Evolutionary conservation across 164 flowering plant species (phyloP).

Genomic region (Aristolochia californica): DNA sequence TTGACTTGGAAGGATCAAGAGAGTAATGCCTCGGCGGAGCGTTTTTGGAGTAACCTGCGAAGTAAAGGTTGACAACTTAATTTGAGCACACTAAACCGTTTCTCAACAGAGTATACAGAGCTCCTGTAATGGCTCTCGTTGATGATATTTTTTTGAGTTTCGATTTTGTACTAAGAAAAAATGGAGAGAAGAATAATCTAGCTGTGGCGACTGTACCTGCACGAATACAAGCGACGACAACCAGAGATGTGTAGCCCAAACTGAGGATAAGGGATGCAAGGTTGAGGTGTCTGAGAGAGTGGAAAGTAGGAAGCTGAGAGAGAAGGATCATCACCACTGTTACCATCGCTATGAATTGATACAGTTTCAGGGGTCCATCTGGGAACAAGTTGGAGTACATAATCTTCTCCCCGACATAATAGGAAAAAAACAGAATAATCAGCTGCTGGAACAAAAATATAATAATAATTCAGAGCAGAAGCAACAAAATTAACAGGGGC

Average conservation of each 20-base stretch:
- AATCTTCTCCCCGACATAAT: constrained; percentile 27
- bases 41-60: constrained; percentile 48
- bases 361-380: constrained; percentile 63
- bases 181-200: background rate
- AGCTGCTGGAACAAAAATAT: too few relatives aligned
- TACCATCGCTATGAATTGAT: constrained; percentile 83
- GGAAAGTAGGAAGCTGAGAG: constrained; percentile 87
- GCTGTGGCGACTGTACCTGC: constrained; percentile 41
- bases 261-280: constrained; percentile 74
- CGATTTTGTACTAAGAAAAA: background rate
- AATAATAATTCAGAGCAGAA: too few relatives aligned
- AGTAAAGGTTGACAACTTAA: background rate
- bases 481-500: too few relatives aligned
- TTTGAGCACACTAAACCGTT: background rate
- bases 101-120: too few relatives aligned
- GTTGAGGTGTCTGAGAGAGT: constrained; percentile 87
- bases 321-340: constrained; percentile 75
- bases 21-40: constrained; percentile 73
- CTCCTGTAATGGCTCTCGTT: too few relatives aligned
- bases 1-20: constrained; percentile 38
- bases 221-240: constrained; percentile 70
- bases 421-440: background rate
- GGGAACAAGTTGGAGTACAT: constrained; percentile 63
- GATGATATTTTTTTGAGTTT: background rate
- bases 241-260: constrained; percentile 77